Conservation (phyloP, 1,139 yeast genomes). For the Hyphopichia wangnamkhiaoensis region DNA sequence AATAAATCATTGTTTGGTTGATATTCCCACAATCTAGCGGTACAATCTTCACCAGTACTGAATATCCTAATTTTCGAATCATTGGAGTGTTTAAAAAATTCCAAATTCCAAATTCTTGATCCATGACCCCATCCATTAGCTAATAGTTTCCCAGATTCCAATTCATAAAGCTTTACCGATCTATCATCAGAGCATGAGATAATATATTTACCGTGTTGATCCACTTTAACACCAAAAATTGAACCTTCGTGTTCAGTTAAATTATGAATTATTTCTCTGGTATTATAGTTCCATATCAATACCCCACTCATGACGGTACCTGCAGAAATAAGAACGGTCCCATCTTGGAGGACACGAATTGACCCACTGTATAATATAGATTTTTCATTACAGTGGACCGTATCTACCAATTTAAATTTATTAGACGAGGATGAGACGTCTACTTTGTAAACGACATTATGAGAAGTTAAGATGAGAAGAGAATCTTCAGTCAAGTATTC, state of each 20-base stretch:
- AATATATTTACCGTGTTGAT: constrained; percentile 53
- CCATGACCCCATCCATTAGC: constrained; percentile 97
- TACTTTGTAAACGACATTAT: constrained; percentile 63
- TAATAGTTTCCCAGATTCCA: constrained; percentile 53
- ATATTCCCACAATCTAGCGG: constrained; percentile 77
- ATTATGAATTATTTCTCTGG: constrained; percentile 49
- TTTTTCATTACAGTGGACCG: constrained; percentile 63
- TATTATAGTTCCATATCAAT: constrained; percentile 66
- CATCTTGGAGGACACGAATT: constrained; percentile 48
- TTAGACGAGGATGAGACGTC: constrained; percentile 23
- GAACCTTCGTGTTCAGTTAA: constrained; percentile 86
- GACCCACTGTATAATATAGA: constrained; percentile 88
- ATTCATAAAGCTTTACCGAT: constrained; percentile 75
- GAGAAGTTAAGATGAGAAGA: constrained; percentile 70
- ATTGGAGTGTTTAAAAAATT: constrained; percentile 44
- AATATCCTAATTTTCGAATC: constrained; percentile 39
- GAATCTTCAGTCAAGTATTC: constrained; percentile 44
- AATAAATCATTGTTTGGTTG: constrained; percentile 22
- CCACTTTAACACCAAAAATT: constrained; percentile 76
- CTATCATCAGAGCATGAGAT: constrained; percentile 93
- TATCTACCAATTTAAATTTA: constrained; percentile 30
- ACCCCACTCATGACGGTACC: constrained; percentile 95
- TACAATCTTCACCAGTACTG: constrained; percentile 88
- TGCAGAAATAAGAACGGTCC: constrained; percentile 62
- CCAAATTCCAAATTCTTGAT: constrained; percentile 86